Evolutionary conservation across 352 stramenopile genomes (phyloP).

Genomic region (Globisporangium heterothallicum): DNA sequence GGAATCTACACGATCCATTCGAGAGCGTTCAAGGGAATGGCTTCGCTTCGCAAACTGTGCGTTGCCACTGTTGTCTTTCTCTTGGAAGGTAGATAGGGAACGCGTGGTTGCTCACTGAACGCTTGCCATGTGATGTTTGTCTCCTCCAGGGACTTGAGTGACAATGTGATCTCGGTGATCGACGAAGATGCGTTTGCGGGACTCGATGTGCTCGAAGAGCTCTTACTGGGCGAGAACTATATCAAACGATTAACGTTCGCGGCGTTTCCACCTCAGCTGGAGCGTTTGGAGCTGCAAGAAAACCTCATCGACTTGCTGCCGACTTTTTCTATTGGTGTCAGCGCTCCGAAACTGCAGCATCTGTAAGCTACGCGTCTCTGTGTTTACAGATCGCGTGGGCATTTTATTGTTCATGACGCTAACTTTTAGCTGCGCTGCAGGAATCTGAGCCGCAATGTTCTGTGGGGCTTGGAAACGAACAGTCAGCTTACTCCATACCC

Average conservation of each 20-base stretch:
- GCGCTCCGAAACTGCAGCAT: conserved; percentile 28
- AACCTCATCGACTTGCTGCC: conserved; percentile 57
- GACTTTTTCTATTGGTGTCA: conserved; percentile 26
- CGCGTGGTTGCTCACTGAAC: not conserved
- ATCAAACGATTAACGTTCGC: conserved; percentile 38
- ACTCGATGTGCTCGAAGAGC: conserved; percentile 31
- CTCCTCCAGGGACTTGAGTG: conserved; percentile 40
- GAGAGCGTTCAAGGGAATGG: conserved; percentile 49
- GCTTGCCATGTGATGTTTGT: not conserved
- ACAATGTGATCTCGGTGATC: conserved; percentile 71
- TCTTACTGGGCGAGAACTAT: conserved; percentile 43
- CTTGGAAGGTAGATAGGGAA: too few species aligned
- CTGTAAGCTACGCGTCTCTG: conserved; percentile 30
- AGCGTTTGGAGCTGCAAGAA: conserved; percentile 38
- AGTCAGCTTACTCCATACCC: conserved; percentile 40
- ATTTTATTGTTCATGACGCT: not conserved
- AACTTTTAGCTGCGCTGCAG: conserved; percentile 14
- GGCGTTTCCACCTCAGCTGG: conserved; percentile 32
- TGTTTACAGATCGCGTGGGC: not conserved
- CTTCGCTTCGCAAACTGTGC: conserved; percentile 40
- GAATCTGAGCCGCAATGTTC: conserved; percentile 57
- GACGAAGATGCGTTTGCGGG: conserved; percentile 39
- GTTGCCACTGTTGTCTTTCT: conserved; percentile 12
- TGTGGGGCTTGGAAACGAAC: conserved; percentile 54
- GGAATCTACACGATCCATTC: conserved; percentile 58